phyloP scores from a whole-genome alignment of 768 basidiomycete genomes.

The Leucogyrophana mollusca region DNA sequence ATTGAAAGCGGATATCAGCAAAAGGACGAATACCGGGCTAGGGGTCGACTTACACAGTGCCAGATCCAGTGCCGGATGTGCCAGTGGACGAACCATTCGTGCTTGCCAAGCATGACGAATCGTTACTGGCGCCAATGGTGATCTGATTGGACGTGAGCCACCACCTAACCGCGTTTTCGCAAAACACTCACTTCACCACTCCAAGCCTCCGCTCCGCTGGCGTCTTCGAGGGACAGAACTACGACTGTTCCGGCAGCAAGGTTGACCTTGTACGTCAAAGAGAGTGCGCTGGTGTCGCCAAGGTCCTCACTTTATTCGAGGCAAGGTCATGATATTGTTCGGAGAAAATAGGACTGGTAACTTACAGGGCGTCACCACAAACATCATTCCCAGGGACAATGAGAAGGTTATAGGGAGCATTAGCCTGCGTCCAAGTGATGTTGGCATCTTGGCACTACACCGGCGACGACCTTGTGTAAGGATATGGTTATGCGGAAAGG shows the following conservation, averaged over 20 bases:
- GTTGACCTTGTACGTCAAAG: constrained; percentile 37
- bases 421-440: constrained; percentile 51
- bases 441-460: constrained; percentile 50
- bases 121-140: constrained; percentile 31
- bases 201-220: constrained; percentile 62
- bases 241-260: constrained; percentile 49
- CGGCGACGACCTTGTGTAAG: constrained; percentile 2
- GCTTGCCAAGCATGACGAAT: constrained; percentile 36
- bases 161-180: not conserved
- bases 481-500: not conserved
- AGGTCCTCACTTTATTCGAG: constrained; percentile 50
- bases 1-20: not conserved
- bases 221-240: constrained; percentile 54
- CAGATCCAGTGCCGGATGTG: no score
- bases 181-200: constrained; percentile 48
- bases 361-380: constrained; percentile 64
- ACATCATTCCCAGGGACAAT: constrained; percentile 50
- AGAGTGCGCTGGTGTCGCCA: constrained; percentile 48
- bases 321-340: constrained; percentile 7
- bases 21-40: constrained; percentile 2
- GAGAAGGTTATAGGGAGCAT: constrained; percentile 57
- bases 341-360: not conserved
- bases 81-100: constrained; percentile 5
- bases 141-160: constrained; percentile 24
- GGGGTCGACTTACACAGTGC: constrained; percentile 5